These are phyloP conservation scores for Fusarium redolens DNA, from an alignment of 2,329 filamentous ascomycete species.

Conservation along the genomic window DNA sequence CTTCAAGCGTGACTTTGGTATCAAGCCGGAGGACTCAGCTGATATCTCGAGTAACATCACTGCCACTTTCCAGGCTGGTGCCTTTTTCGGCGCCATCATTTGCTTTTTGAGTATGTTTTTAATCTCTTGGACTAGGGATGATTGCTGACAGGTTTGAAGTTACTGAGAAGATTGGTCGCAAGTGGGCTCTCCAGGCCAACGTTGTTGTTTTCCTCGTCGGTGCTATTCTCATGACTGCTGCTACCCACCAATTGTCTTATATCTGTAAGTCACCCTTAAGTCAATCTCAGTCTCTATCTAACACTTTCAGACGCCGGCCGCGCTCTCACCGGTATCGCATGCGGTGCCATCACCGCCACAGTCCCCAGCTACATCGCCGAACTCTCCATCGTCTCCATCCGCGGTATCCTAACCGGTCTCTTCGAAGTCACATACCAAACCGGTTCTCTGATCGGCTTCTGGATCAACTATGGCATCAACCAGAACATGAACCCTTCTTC, in stretches of 20 bases:
- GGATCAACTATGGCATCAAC: slow-evolving; percentile 59
- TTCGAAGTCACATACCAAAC: slow-evolving; percentile 66
- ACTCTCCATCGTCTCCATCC: slow-evolving; percentile 67
- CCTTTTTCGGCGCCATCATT: slow-evolving; percentile 64
- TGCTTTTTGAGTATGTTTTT: slow-evolving; percentile 52
- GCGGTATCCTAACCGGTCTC: slow-evolving; percentile 67
- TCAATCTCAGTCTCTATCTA: accelerated
- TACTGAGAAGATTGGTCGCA: slow-evolving; percentile 62
- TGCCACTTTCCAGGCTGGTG: slow-evolving; percentile 60
- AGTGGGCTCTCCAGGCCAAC: slow-evolving; percentile 60
- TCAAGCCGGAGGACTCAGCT: slow-evolving; percentile 45
- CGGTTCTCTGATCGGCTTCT: slow-evolving; percentile 64
- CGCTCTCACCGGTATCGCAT: slow-evolving; percentile 66
- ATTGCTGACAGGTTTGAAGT: slow-evolving; percentile 39
- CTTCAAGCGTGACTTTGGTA: slow-evolving; percentile 58
- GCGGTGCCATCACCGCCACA: slow-evolving; percentile 67
- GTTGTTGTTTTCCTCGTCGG: slow-evolving; percentile 59
- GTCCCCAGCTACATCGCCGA: slow-evolving; percentile 74
- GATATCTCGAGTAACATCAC: slow-evolving; percentile 58
- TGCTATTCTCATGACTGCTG: slow-evolving; percentile 56
- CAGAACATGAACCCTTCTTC: slow-evolving; percentile 50
- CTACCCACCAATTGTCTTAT: slow-evolving; percentile 54
- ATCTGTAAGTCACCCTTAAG: slow-evolving; percentile 51
- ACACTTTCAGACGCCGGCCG: slow-evolving; percentile 63
- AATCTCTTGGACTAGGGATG: accelerated